These are phyloP conservation scores for Corrigiola litoralis DNA, from an alignment of 179 eudicot genomes.

Conservation along the genomic window DNA sequence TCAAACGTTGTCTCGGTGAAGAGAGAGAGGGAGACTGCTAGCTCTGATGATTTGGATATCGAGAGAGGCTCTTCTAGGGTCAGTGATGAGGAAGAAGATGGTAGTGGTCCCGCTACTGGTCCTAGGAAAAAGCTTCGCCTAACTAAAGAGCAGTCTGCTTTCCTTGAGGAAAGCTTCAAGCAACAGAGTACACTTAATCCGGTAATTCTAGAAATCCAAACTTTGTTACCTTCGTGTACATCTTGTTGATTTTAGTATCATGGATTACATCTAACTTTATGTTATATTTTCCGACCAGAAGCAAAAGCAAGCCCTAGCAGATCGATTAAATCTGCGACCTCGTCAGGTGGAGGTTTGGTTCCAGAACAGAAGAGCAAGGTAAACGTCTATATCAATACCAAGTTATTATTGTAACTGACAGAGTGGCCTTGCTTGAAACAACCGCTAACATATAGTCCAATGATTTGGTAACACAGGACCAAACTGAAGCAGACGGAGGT, in stretches of 20 bases:
- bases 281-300: conserved; percentile 14
- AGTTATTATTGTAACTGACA: not conserved
- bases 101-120: conserved; percentile 31
- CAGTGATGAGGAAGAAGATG: conserved; percentile 76
- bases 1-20: conserved; percentile 41
- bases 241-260: not conserved
- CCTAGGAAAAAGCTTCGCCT: conserved; percentile 81
- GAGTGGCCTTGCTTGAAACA: not conserved
- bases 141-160: conserved; percentile 73
- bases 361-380: conserved; percentile 45
- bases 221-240: not conserved
- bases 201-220: conserved; percentile 32
- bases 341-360: conserved; percentile 50
- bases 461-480: conserved; percentile 21
- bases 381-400: no score
- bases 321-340: conserved; percentile 31
- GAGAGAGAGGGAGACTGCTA: conserved; percentile 37
- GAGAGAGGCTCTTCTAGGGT: conserved; percentile 17
- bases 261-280: not conserved
- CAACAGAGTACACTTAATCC: conserved; percentile 88
- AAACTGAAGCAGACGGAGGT: conserved; percentile 45
- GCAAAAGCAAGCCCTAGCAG: conserved; percentile 41
- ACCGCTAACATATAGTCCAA: not conserved
- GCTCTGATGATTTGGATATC: conserved; percentile 19
- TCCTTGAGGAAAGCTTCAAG: conserved; percentile 85